Evolutionary conservation across 208 protist genomes (phyloP), one percentile per base, ranked within the genome.

Genomic region (Wallacemonas sp.): DNA sequence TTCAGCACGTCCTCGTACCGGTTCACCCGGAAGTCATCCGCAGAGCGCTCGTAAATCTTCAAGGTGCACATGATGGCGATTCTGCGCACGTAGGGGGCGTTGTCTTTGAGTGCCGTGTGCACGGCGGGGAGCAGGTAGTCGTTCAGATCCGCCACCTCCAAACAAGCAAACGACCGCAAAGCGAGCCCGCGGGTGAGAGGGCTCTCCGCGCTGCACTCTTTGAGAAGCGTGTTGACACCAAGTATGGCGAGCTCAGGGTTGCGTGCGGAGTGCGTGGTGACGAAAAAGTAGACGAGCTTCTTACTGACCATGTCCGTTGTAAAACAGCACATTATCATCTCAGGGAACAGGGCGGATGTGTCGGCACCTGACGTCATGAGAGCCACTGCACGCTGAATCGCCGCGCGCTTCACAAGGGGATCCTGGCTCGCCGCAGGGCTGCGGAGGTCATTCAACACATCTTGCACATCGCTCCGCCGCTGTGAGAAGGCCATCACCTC

Each of bases 311-410:
- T 38, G 65, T 99, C 95, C 24, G 86, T 86, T 3, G 96, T 98
- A 62, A 82, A 81, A 53, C 69, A 84, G 38, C 94, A 86, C 70
- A 97, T 79, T 34, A 97, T 86, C 69, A 99, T 91, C 28, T 97
- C 92, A 0, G 87, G 75, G 62, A 98, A 98, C 19, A 99, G 79
- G 12, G 75, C 46, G 1, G 95, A 93, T 6, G 96, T 92, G 72
- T 99, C 97, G 45, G 99, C 87, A 34, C 98, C 98, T n/a, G 94
- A 86, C 1, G 97, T 98, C 93, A 98, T 98, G 66, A 97, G 95
- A 14, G 82, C 84, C 34, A 99, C 91, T 1, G 98, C 95, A 19
- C 84, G 77, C 66, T 98, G 86, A 22, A 99, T 65, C 8, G 86
- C 82, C 21, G 82, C 79, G 9, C 87, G 82, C 65, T 93, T 86